phyloP scores from a whole-genome alignment of 2,329 filamentous ascomycete genomes.

The Fusarium irregulare region DNA sequence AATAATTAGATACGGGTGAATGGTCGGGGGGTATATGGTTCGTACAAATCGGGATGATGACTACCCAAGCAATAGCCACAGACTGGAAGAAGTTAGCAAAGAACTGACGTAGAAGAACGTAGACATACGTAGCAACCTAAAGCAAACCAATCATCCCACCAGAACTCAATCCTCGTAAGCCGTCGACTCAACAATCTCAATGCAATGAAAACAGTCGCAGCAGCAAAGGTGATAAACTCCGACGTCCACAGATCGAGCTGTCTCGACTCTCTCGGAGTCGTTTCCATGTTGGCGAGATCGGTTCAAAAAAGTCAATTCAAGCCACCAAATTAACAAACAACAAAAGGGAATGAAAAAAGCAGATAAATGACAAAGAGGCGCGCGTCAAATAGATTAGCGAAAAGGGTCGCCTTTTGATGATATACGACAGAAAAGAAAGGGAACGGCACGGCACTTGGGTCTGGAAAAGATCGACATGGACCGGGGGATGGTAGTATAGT shows the following conservation, averaged over 20 bases:
- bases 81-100: conserved; percentile 14
- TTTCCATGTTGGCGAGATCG: conserved; percentile 7
- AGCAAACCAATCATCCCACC: conserved; percentile 40
- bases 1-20: background rate
- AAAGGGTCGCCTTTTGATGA: conserved; percentile 4
- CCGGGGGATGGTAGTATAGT: conserved; percentile 3
- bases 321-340: background rate
- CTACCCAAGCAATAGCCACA: conserved; percentile 31
- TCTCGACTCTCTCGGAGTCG: conserved; percentile 19
- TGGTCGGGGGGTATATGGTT: background rate
- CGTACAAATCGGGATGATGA: conserved; percentile 32
- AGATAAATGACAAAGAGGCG: background rate
- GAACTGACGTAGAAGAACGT: rapidly evolving
- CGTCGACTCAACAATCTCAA: conserved; percentile 30
- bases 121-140: conserved; percentile 25
- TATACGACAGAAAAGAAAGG: conserved; percentile 11
- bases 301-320: background rate
- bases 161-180: conserved; percentile 31
- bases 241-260: conserved; percentile 32
- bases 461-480: conserved; percentile 14
- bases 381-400: conserved; percentile 32
- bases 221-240: conserved; percentile 28
- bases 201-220: conserved; percentile 26
- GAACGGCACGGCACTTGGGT: background rate
- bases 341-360: background rate